Evolutionary conservation across 2,329 filamentous ascomycete species (phyloP), one percentile per base, ranked within the genome.

Genomic region (Trematosphaeria pertusa): DNA sequence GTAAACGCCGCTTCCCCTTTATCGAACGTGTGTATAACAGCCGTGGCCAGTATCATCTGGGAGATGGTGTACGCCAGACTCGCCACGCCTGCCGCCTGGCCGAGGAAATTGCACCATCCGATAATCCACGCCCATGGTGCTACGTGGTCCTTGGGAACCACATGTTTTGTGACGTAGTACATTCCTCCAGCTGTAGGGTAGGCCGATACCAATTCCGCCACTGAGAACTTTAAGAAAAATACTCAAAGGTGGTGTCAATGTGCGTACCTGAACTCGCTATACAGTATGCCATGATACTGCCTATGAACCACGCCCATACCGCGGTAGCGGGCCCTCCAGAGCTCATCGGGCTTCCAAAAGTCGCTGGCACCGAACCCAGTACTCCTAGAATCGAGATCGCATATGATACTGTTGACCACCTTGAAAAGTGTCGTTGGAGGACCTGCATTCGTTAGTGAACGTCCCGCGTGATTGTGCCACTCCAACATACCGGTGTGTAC

Each of bases 171-270:
- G 24, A 86, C 83, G 63, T 86, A 87, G 66, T 87, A 87, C 82
- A 87, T 86, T 2, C 84, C 84, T 15, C 84, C 84, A 2, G 83
- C 83, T 2, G 84, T 87, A 24, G 84, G 84, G 69, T 87, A 87
- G 22, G 83, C 84, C 6, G 83, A 86, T 20, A 86, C 83, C 41
- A 87, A 69, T 67, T 87, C 84, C 33, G 84, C 80, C n/a, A 87
- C 84, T 79, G 45, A 10, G 32, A 15, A 33, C 6, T 24, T 62
- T 36, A 33, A 8, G 12, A n/a, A n/a, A n/a, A n/a, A n/a, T n/a
- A n/a, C n/a, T n/a, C n/a, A n/a, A n/a, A n/a, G n/a, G n/a, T n/a
- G n/a, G n/a, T n/a, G n/a, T n/a, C n/a, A n/a, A 35, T 20, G 17
- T 34, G 56, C 52, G 28, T 62, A 78, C 78, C 78, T 46, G 82